Evolutionary conservation across 2,329 filamentous ascomycete genomes (phyloP).

Genomic region (Aspergillus arachidicola): DNA sequence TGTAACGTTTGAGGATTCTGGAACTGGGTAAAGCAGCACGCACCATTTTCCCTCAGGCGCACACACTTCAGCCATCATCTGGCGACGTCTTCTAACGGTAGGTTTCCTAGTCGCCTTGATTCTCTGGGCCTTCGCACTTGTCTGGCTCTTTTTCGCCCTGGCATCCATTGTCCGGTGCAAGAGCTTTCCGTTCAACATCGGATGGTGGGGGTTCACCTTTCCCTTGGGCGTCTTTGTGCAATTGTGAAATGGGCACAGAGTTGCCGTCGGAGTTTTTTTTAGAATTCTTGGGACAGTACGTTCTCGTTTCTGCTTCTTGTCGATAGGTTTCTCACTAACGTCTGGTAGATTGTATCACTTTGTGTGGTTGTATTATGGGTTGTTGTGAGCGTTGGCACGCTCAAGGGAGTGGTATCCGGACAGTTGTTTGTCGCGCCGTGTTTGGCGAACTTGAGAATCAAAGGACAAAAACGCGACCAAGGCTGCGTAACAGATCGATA

Average conservation of each 20-base stretch:
- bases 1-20: constrained; percentile 40
- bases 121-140: constrained; percentile 43
- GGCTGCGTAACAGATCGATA: constrained; percentile 18
- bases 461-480: constrained; percentile 17
- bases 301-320: background rate
- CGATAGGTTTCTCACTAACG: background rate
- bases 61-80: constrained; percentile 32
- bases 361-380: constrained; percentile 24
- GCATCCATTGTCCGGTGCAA: constrained; percentile 37
- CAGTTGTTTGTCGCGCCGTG: constrained; percentile 59
- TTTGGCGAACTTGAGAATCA: constrained; percentile 41
- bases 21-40: constrained; percentile 54
- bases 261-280: constrained; percentile 59
- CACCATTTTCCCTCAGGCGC: constrained; percentile 35
- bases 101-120: constrained; percentile 42
- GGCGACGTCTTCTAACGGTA: constrained; percentile 38
- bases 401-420: constrained; percentile 51
- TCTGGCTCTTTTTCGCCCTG: constrained; percentile 45
- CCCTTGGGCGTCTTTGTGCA: constrained; percentile 59
- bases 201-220: constrained; percentile 65
- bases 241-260: constrained; percentile 49
- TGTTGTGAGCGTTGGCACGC: constrained; percentile 54
- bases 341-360: constrained; percentile 2
- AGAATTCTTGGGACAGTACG: constrained; percentile 55
- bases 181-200: constrained; percentile 62